Evolutionary conservation across 1,284 basidiomycete species (phyloP).

Genomic region (Ceraceosorus bombacis): DNA sequence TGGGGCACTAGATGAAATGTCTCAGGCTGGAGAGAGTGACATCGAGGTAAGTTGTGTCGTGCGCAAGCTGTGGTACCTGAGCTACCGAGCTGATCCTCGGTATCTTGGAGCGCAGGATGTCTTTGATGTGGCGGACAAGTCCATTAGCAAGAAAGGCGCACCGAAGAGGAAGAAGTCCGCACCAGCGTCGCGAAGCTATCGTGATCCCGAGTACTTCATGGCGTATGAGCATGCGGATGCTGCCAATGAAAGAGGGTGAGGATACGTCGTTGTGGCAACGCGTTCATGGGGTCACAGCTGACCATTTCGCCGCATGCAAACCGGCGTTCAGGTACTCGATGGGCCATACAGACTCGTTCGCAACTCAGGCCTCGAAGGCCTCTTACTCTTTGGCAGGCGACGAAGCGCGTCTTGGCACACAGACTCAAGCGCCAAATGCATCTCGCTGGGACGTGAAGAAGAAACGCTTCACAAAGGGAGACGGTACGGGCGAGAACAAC

Average conservation of each 20-base stretch:
- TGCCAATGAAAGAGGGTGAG: slow-evolving; percentile 67
- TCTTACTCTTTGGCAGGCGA: slow-evolving; percentile 76
- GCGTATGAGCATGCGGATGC: slow-evolving; percentile 81
- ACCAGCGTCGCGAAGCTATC: slow-evolving; percentile 50
- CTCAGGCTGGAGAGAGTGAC: slow-evolving; percentile 67
- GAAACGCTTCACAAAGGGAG: slow-evolving; percentile 84
- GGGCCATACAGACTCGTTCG: slow-evolving; percentile 61
- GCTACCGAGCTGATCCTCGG: background rate
- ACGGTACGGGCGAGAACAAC: slow-evolving; percentile 79
- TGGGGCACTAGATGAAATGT: slow-evolving; percentile 27
- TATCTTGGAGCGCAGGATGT: slow-evolving; percentile 12
- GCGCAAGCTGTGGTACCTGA: background rate
- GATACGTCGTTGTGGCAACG: background rate
- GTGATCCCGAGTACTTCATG: slow-evolving; percentile 83
- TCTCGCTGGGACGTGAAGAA: slow-evolving; percentile 91
- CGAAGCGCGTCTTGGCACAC: slow-evolving; percentile 54
- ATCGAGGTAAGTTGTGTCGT: slow-evolving; percentile 49
- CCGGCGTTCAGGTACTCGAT: slow-evolving; percentile 11
- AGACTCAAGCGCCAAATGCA: slow-evolving; percentile 51
- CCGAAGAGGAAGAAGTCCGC: slow-evolving; percentile 28
- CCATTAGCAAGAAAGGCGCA: background rate
- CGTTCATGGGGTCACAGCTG: slow-evolving; percentile 50
- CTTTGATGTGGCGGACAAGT: slow-evolving; percentile 25
- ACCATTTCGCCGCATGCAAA: background rate
- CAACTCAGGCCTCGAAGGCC: slow-evolving; percentile 69